Base-by-base conservation (phyloP, 176 grass and related monocot species). In the Areca catechu region DNA sequence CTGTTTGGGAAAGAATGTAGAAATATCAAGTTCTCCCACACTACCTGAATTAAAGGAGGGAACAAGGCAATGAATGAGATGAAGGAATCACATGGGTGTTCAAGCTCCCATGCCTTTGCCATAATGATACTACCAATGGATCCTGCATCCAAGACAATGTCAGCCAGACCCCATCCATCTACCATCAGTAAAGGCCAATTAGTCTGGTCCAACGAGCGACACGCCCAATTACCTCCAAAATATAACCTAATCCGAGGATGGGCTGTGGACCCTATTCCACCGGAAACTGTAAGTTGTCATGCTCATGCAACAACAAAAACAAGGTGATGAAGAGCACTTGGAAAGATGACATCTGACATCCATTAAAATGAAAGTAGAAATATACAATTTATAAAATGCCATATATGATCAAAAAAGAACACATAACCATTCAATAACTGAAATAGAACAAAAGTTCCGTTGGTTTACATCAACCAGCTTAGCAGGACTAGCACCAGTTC, bases 51-150 rank as follows among this genome's bases (percentile, higher is more conserved):
- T 54, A 18, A 54, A 21, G 53, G 53, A 54, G 17, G 10, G 53
- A 3, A 19, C 53, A 18, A 54, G 4, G n/a, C 53, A 54, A 53
- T 54, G 53, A 54, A 54, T 54, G 53, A 54, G 53, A 54, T 54
- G 19, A 19, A 3, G 5, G 53, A 54, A 12, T 16, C 53, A 54
- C 53, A 54, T 54, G n/a, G 18, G 53, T 54, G 10, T 12, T 12
- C 6, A 22, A 18, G 20, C 19, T 20, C 53, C n/a, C 53, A 54
- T 19, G 53, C 53, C 53, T 20, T 9, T 54, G 20, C 53, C 12
- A 19, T 54, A 54, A 54, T 20, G 4, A 54, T 54, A 54, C 52
- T 21, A 3, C 10, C 52, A 19, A n/a, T 16, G 10, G n/a, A 18
- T 54, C 53, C 53, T 18, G 19, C 53, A 54, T 19, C 51, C 16